Evolutionary conservation across 1,284 basidiomycete genomes (phyloP), one percentile per base, ranked within the genome.

Genomic region (Vanrija humicola): DNA sequence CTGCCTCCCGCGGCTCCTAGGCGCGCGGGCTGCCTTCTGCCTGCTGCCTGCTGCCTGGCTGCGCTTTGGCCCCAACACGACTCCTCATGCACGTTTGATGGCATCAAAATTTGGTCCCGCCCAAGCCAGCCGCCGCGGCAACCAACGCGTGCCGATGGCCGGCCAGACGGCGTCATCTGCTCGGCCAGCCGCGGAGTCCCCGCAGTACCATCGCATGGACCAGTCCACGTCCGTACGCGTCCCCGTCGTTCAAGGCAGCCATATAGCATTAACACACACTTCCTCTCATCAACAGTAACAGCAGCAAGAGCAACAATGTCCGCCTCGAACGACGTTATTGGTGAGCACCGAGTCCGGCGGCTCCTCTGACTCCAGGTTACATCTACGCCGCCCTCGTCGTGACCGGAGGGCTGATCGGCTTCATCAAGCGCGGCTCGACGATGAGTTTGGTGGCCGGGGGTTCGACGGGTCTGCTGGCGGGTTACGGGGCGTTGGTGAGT

Each of bases 401-500:
- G 38, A 47, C 55, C 2, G 73, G 73, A 14, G 73, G 72, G 14
- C 48, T 68, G 6, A 62, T 69, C 50, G 73, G 73, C 10, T 69
- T 59, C 39, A 43, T 70, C 48, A 59, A 66, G 46, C 65, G 64
- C 54, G 69, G 73, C 3, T 73, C 72, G 5, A 50, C 64, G 25
- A 54, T 69, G n/a, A 73, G 71, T 3, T 59, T 71, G 8, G 51
- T 69, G 21, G 66, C 69, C 21, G 70, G 70, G 19, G 62, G 55
- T 3, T 46, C 55, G 10, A 64, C 60, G 4, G 68, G 65, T 16
- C 15, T 62, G 16, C 56, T 64, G 18, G 66, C 67, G 12, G 67
- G 54, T 1, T 71, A 70, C 50, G 72, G 69, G n/a, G 70, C 72
- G 6, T 65, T 63, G 39, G 71, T 73, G 38, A 48, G 71, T 14